phyloP scores from a whole-genome alignment of 2,329 filamentous ascomycete species.

The Aspergillus sclerotialis region DNA sequence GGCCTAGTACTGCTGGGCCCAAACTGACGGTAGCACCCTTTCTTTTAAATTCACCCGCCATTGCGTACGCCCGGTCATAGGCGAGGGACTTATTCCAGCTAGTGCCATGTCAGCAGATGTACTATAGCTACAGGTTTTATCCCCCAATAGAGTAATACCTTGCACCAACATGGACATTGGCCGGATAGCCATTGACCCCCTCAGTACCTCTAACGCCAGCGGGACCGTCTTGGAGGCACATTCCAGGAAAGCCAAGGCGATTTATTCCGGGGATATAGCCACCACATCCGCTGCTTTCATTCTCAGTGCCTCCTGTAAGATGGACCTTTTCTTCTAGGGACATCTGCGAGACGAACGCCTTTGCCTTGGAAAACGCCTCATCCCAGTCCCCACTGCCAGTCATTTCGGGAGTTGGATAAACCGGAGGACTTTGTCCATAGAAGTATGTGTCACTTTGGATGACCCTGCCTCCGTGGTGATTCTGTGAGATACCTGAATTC shows the following conservation, averaged over 20 bases:
- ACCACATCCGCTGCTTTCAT: neutral
- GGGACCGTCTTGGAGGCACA: slow-evolving; percentile 26
- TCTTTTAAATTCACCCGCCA: slow-evolving; percentile 44
- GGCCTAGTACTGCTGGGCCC: slow-evolving; percentile 30
- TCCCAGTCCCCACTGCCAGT: neutral
- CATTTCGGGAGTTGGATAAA: neutral
- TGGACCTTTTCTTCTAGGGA: neutral
- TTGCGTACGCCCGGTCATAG: slow-evolving; percentile 44
- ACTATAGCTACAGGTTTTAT: neutral
- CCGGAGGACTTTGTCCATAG: slow-evolving; percentile 1
- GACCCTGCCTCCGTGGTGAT: too few relatives aligned
- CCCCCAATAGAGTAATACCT: slow-evolving; percentile 6
- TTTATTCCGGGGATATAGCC: neutral
- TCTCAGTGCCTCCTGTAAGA: neutral
- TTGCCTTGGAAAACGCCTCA: neutral
- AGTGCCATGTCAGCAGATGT: neutral
- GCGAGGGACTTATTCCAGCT: slow-evolving; percentile 50
- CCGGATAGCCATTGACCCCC: slow-evolving; percentile 37
- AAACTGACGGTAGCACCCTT: slow-evolving; percentile 32
- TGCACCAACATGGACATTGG: slow-evolving; percentile 37
- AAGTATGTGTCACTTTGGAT: neutral
- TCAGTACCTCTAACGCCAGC: slow-evolving; percentile 37
- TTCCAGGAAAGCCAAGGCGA: neutral
- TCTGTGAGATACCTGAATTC: neutral
- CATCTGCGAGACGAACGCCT: too few relatives aligned